A percentile compares a stretch with the other conserved stretches of the same genome.
phyloP scores from a whole-genome alignment of 139 green algal species.

The Choricystis sp. region DNA sequence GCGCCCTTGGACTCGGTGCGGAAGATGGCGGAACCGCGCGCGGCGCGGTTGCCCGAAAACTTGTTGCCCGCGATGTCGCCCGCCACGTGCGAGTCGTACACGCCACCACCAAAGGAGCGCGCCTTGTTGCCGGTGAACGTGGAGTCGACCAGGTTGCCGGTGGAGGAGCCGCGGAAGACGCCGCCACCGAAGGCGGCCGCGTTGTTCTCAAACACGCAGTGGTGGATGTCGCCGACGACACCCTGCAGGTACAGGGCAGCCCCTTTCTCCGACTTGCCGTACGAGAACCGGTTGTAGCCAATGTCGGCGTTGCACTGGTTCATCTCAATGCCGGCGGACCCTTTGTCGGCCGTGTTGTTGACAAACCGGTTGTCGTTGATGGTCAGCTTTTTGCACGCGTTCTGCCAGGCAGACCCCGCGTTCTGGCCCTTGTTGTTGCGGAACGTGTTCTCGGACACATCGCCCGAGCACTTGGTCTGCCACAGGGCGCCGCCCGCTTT shows the following conservation, averaged over 20 bases:
- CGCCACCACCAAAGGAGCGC: not conserved
- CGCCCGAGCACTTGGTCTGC: not conserved
- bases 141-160: not conserved
- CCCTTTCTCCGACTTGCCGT: conserved; percentile 1
- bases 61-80: not conserved
- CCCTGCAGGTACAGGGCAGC: conserved; percentile 3
- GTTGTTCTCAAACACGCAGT: conserved; percentile 5
- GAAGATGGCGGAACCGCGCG: not conserved
- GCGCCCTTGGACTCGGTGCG: not conserved
- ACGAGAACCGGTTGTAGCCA: conserved; percentile 1
- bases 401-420: conserved; percentile 4
- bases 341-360: not conserved
- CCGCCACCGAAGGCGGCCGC: not conserved
- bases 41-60: not conserved
- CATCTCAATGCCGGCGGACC: conserved; percentile 5
- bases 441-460: not conserved
- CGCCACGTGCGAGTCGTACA: conserved; percentile 7
- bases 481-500: not conserved
- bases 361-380: not conserved
- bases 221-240: not conserved
- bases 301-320: conserved; percentile 6
- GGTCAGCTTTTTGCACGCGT: not conserved
- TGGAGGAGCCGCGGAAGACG: conserved; percentile 4
- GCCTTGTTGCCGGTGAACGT: conserved; percentile 4
- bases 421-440: not conserved